phyloP scores from a whole-genome alignment of 1,284 basidiomycete genomes.

The Exsudoporus floridanus region DNA sequence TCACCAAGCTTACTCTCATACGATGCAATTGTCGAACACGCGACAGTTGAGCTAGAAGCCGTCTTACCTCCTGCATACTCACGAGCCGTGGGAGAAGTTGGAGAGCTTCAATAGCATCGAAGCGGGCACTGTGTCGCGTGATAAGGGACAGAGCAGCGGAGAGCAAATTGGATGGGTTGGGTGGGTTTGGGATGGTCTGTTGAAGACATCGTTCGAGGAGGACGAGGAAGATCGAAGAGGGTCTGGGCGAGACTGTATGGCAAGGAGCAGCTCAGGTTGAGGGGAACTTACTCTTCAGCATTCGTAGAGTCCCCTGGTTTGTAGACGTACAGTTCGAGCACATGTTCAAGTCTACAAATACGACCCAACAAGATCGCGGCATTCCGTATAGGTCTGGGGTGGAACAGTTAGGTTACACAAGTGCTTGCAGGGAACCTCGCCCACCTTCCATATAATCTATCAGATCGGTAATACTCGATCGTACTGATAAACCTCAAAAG shows the following conservation, averaged over 20 bases:
- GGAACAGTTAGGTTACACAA: neutral
- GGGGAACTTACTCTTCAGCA: slow-evolving; percentile 77
- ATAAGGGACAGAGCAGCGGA: slow-evolving; percentile 83
- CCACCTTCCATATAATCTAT: slow-evolving; percentile 71
- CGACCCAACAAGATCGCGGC: slow-evolving; percentile 85
- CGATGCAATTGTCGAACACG: slow-evolving; percentile 65
- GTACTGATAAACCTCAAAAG: no score
- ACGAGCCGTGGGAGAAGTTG: slow-evolving; percentile 88
- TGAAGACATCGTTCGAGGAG: slow-evolving; percentile 87
- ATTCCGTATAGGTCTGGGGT: slow-evolving; percentile 68
- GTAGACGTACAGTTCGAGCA: slow-evolving; percentile 91
- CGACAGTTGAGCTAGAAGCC: slow-evolving; percentile 78
- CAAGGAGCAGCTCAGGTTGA: neutral
- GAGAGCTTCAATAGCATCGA: slow-evolving; percentile 81
- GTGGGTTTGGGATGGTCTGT: slow-evolving; percentile 51
- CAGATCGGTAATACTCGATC: no score
- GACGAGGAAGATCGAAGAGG: slow-evolving; percentile 71
- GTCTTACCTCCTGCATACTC: slow-evolving; percentile 73
- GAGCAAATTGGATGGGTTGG: slow-evolving; percentile 55
- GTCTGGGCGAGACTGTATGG: no score
- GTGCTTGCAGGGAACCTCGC: slow-evolving; percentile 13
- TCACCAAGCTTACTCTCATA: slow-evolving; percentile 69
- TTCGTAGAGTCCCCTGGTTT: slow-evolving; percentile 77
- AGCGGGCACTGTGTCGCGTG: slow-evolving; percentile 74
- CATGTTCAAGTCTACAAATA: slow-evolving; percentile 88